Conservation (phyloP, 1,284 basidiomycete genomes). For the Caloboletus inedulis region DNA sequence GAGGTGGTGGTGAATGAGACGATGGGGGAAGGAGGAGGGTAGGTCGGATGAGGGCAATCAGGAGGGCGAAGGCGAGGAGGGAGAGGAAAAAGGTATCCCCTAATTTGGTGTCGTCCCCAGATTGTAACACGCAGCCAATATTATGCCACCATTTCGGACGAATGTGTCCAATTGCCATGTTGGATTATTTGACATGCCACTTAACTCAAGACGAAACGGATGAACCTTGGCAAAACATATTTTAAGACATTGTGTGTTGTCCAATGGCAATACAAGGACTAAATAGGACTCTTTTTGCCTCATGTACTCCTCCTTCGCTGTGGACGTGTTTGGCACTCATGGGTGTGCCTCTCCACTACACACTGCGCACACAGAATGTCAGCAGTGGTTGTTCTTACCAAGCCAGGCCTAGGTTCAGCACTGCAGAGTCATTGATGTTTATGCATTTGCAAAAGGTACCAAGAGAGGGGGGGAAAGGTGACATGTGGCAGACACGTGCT, state of each 20-base stretch:
- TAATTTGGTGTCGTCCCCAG: no score
- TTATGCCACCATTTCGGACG: slow-evolving; percentile 8
- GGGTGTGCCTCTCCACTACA: slow-evolving; percentile 1
- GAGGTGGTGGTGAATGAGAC: no score
- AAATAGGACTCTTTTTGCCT: slow-evolving; percentile 11
- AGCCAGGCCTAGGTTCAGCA: neutral
- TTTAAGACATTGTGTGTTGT: slow-evolving; percentile 7
- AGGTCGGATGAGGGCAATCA: no score
- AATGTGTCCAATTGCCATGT: slow-evolving; percentile 15
- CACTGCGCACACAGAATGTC: neutral
- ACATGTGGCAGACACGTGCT: slow-evolving; percentile 28
- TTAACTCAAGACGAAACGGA: slow-evolving; percentile 12
- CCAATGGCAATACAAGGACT: slow-evolving; percentile 4
- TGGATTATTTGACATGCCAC: slow-evolving; percentile 11
- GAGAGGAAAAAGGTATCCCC: no score
- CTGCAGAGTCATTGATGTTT: slow-evolving; percentile 7
- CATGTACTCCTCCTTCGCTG: slow-evolving; percentile 13
- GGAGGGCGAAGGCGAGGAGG: no score
- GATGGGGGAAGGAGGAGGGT: no score
- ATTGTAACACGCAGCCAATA: no score
- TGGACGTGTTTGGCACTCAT: neutral
- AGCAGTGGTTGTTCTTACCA: neutral
- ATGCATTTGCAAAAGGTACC: slow-evolving; percentile 1
- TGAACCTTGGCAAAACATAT: slow-evolving; percentile 17
- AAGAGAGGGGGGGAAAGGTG: neutral